Base-by-base conservation (phyloP, 768 basidiomycete genomes). In the Pulveroboletus sp. region DNA sequence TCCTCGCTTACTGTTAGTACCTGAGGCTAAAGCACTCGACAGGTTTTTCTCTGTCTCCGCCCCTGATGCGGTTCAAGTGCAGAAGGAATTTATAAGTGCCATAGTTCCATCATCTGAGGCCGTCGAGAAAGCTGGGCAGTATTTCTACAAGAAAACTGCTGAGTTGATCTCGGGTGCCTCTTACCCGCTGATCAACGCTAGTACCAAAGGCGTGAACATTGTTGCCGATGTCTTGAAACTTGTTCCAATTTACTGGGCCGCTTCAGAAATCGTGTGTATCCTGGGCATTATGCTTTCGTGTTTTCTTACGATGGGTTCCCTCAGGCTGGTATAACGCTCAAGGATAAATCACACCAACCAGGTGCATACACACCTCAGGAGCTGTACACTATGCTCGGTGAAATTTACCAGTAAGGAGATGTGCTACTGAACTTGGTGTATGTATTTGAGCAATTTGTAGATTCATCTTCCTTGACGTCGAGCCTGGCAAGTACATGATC, bases 391-490 rank as follows among this genome's bases (percentile, higher is more conserved):
- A 81, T 83, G 35, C 75, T 90, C 8, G 73, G 77, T 24, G 82
- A 86, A 18, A 84, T 91, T 45, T 91, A 89, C 65, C 69, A 79
- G 82, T 88, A 26, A 57, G 67, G 17, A 30, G 33, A n/a, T 8
- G 26, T 9, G 21, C 9, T 14, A 6, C 3, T 10, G 26, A 17
- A 35, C 14, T 27, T 5, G 28, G 32, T n/a, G 31, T 17, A 39
- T 42, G 21, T 21, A 30, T 47, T n/a, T 49, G n/a, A 47, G 15
- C 30, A 10, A 17, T 26, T 18, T 2, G 5, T 55, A 90, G 88
- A 37, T 89, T 78, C 63, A 70, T 92, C 51, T 92, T 91, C 80
- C 75, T 90, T 31, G 81, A 89, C 45, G 71, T 81, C 18, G 85
- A 86, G 45, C 60, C 77, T 2, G 72, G 78, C 1, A 79, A 81